Evolutionary conservation across 805 yeast genomes (phyloP).

Genomic region (Yamadazyma insecticola): DNA sequence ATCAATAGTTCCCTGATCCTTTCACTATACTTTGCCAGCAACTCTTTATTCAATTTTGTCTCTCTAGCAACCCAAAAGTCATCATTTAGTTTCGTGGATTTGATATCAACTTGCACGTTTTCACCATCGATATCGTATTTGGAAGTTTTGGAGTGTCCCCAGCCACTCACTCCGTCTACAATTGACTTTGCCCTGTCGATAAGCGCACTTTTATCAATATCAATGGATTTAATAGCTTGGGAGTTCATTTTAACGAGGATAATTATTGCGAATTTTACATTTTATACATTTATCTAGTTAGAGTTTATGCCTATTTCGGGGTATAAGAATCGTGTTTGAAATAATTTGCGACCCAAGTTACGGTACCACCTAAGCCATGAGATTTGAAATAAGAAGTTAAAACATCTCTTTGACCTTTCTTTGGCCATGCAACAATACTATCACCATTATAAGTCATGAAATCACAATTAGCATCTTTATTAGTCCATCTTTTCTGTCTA

Average conservation of each 20-base stretch:
- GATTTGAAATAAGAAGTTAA: slow-evolving; percentile 8
- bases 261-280: no score
- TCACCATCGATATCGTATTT: slow-evolving; percentile 1
- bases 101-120: slow-evolving; percentile 2
- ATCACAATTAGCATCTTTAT: slow-evolving; percentile 12
- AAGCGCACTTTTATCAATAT: neutral
- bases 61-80: slow-evolving; percentile 15
- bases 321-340: no score
- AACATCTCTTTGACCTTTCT: slow-evolving; percentile 6
- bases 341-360: slow-evolving; percentile 13
- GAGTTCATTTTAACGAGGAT: neutral
- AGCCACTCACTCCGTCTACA: slow-evolving; percentile 2
- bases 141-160: slow-evolving; percentile 7
- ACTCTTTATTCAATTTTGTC: slow-evolving; percentile 5
- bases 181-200: slow-evolving; percentile 5
- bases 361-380: slow-evolving; percentile 15
- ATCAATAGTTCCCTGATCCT: slow-evolving; percentile 11
- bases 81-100: slow-evolving; percentile 2
- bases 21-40: slow-evolving; percentile 4
- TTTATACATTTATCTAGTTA: no score
- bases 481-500: slow-evolving; percentile 10
- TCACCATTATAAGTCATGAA: slow-evolving; percentile 12
- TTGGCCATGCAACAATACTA: slow-evolving; percentile 15
- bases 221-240: slow-evolving; percentile 4
- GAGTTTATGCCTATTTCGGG: no score